Evolutionary conservation across 148 eudicot genomes (phyloP).

Genomic region (Cornus kousa): DNA sequence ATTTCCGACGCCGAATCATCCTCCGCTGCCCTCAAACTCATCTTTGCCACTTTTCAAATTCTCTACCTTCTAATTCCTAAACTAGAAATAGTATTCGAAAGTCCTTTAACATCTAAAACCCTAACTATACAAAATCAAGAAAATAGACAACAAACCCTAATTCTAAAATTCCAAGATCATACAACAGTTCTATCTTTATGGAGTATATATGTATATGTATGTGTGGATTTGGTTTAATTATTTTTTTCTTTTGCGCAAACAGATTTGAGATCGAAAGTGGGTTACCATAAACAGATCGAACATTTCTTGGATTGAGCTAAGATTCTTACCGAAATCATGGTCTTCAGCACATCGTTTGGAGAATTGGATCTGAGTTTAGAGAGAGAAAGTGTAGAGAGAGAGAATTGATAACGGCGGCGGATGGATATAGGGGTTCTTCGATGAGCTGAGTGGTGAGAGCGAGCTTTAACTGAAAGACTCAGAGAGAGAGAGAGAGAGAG

Average conservation of each 20-base stretch:
- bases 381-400: conserved; percentile 4
- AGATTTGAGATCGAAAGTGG: conserved; percentile 23
- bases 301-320: not conserved
- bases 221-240: not conserved
- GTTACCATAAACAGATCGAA: conserved; percentile 15
- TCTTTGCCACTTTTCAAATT: conserved; percentile 35
- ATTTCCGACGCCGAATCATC: conserved; percentile 47
- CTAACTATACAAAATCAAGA: conserved; percentile 1
- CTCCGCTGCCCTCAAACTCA: conserved; percentile 62
- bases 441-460: not conserved
- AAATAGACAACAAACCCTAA: not conserved
- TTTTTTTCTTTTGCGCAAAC: conserved; percentile 20
- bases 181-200: not conserved
- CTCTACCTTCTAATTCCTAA: not conserved
- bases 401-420: not conserved
- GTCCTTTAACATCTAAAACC: not conserved
- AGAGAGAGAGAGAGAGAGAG: too few relatives aligned
- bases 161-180: not conserved
- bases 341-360: not conserved
- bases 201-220: not conserved
- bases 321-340: not conserved
- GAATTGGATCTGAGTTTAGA: not conserved
- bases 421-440: not conserved
- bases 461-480: not conserved
- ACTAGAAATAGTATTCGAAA: not conserved